Evolutionary conservation across 2,329 filamentous ascomycete genomes (phyloP).

Genomic region (Colletotrichum chrysophilum): DNA sequence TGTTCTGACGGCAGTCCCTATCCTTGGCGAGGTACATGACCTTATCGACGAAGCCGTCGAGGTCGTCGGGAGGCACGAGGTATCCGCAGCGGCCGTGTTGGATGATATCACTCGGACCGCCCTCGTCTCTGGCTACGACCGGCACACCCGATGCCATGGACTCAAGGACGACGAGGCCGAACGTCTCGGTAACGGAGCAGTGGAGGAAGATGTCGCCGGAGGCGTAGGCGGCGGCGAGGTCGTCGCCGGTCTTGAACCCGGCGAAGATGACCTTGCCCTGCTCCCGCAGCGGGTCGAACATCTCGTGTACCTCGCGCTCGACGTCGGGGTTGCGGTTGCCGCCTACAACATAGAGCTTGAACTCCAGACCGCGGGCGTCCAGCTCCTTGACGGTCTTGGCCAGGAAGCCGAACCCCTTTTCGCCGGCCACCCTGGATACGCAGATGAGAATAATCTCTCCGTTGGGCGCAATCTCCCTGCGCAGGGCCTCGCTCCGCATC

Average conservation of each 20-base stretch:
- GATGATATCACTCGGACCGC: conserved; percentile 72
- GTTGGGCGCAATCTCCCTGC: conserved; percentile 61
- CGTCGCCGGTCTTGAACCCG: conserved; percentile 66
- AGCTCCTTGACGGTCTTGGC: conserved; percentile 60
- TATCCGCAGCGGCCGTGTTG: conserved; percentile 64
- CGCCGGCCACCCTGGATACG: conserved; percentile 70
- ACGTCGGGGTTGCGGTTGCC: conserved; percentile 70
- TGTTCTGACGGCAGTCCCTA: conserved; percentile 42
- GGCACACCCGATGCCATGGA: conserved; percentile 75
- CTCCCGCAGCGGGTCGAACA: conserved; percentile 56
- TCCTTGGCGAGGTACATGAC: conserved; percentile 56
- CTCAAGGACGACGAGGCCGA: conserved; percentile 73
- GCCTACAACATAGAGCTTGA: conserved; percentile 71
- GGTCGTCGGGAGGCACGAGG: conserved; percentile 63
- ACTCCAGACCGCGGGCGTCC: conserved; percentile 59
- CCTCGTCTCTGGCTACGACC: conserved; percentile 72
- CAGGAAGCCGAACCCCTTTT: conserved; percentile 75
- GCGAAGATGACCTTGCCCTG: conserved; percentile 67
- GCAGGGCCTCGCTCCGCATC: conserved; percentile 55
- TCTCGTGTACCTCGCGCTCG: conserved; percentile 63
- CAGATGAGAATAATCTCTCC: conserved; percentile 70
- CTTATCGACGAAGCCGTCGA: conserved; percentile 61
- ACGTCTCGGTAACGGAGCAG: conserved; percentile 75
- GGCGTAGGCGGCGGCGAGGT: conserved; percentile 70
- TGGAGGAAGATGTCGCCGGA: conserved; percentile 74